Conservation (phyloP, 495 filamentous ascomycete genomes). For the Geopyxis carbonaria region DNA sequence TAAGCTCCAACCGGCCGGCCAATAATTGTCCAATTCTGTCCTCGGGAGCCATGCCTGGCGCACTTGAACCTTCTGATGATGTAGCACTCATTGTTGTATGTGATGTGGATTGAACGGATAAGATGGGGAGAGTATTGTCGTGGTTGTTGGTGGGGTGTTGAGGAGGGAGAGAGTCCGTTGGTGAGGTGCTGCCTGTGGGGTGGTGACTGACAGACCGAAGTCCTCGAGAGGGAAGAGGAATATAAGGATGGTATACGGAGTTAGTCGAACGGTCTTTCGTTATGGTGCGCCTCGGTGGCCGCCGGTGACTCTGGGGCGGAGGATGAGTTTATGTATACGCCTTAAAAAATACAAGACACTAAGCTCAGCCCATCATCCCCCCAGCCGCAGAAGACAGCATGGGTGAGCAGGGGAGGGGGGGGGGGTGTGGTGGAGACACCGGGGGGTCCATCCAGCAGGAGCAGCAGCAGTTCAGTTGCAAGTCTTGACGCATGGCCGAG, state of each 20-base stretch:
- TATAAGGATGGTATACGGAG: constrained; percentile 1
- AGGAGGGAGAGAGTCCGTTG: background rate
- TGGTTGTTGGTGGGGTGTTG: background rate
- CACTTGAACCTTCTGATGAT: constrained; percentile 22
- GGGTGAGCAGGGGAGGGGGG: no score
- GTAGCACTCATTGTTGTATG: constrained; percentile 20
- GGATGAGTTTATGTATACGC: background rate
- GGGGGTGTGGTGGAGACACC: no score
- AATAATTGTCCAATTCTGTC: constrained; percentile 74
- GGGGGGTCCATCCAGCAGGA: no score
- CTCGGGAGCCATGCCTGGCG: constrained; percentile 38
- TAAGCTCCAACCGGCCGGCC: constrained; percentile 66
- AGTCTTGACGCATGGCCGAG: background rate
- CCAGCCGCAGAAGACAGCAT: background rate
- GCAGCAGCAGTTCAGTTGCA: background rate
- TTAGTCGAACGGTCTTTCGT: no score
- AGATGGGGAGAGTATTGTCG: no score
- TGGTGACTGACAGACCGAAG: background rate
- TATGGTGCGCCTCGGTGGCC: no score
- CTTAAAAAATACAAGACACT: background rate
- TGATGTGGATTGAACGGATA: constrained; percentile 3
- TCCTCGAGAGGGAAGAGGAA: background rate
- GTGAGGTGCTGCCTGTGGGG: no score
- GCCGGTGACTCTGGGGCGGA: background rate
- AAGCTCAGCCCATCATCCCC: background rate